Base-by-base conservation (phyloP, 75 land plant genomes). In the Picea glauca region DNA sequence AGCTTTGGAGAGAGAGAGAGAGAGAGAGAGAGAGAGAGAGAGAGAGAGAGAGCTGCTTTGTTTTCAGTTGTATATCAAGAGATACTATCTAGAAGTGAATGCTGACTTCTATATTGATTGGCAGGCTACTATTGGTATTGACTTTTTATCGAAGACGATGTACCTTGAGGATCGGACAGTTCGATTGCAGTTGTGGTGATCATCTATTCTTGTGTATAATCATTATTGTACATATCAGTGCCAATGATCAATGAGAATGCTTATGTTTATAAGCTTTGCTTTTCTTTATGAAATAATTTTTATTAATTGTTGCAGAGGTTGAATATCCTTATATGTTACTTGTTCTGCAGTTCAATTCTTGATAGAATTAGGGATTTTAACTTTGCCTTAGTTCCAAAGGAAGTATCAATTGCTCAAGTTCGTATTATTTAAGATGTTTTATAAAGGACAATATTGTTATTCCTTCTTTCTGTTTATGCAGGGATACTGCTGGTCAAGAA, bases 401-500 rank as follows among this genome's bases (percentile, higher is more conserved):
- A 60, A 60, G 18, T 60, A 60, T 60, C 21, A 60, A 60, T 60
- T 4, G 18, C 62, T 60, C 62, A 60, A 17, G 62, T 12, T 17
- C 20, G 62, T 60, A 18, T 50, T 0, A 50, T 50, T 50, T 50
- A 50, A 50, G 13, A 8, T 50, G 56, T 60, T 5, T 60, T 60
- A 60, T 20, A 17, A 60, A 50, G 18, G n/a, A 60, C 62, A 60
- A 17, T 1, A 18, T 60, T 60, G 18, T 18, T 60, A 50, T 60
- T 60, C 62, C 21, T 15, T 60, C 26, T 60, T 60, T 17, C 62
- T 60, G 62, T 11, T 20, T 60, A 4, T 60, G n/a, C 79, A 88
- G 92, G 92, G 92, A 91, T 77, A 91, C 92, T 54, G 92, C 92
- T 75, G 92, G 92, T 56, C 92, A 90, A 65, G 90, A 90, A 50